These are phyloP conservation scores for Hypericum perforatum DNA, from an alignment of 345 rosid species.

Conservation along the genomic window DNA sequence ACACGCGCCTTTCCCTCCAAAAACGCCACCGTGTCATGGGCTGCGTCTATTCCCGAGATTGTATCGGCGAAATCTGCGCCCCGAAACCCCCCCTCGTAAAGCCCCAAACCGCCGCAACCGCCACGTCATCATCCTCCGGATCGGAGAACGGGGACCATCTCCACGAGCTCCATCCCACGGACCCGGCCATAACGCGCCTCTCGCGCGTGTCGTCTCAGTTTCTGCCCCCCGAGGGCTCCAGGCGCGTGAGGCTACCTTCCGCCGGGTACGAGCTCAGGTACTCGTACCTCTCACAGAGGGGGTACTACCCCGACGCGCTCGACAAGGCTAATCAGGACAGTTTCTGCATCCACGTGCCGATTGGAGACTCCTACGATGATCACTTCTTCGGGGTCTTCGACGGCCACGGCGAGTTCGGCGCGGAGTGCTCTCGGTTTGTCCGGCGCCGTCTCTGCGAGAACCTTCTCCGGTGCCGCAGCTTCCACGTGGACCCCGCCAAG, in stretches of 20 bases:
- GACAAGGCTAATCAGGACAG: slow-evolving; percentile 98
- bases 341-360: slow-evolving; percentile 87
- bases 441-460: slow-evolving; percentile 74
- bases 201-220: slow-evolving; percentile 93
- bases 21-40: slow-evolving; percentile 57
- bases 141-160: slow-evolving; percentile 41
- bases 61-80: slow-evolving; percentile 81
- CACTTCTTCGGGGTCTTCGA: slow-evolving; percentile 95
- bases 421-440: slow-evolving; percentile 85
- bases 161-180: slow-evolving; percentile 45
- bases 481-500: slow-evolving; percentile 57
- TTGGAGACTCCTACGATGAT: slow-evolving; percentile 56
- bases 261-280: slow-evolving; percentile 53
- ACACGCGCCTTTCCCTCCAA: neutral
- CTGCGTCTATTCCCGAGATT: slow-evolving; percentile 84
- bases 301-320: slow-evolving; percentile 88
- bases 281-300: slow-evolving; percentile 82
- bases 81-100: slow-evolving; percentile 38
- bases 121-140: slow-evolving; percentile 29
- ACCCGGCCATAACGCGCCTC: slow-evolving; percentile 63
- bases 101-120: slow-evolving; percentile 31
- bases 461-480: slow-evolving; percentile 53
- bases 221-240: slow-evolving; percentile 78
- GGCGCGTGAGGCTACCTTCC: slow-evolving; percentile 51
- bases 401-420: slow-evolving; percentile 93